A percentile compares a stretch with the other conserved stretches of the same genome.
Conservation (phyloP, 495 filamentous ascomycete genomes). For the Barbatosphaeria neglecta region DNA sequence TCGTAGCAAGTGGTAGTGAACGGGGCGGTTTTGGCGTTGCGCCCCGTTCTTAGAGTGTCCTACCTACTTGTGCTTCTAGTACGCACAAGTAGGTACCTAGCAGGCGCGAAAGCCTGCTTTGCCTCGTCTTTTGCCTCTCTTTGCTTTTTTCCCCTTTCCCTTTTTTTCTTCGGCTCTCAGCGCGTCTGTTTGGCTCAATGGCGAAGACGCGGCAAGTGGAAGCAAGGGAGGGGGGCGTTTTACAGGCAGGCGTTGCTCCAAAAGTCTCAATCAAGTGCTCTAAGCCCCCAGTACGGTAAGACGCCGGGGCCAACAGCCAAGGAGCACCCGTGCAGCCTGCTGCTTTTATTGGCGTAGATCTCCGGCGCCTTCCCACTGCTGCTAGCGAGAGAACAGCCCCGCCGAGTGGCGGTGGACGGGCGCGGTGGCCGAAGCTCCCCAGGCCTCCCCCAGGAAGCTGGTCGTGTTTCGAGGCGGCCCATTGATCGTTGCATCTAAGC, state of each 20-base stretch:
- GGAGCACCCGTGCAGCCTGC: neutral
- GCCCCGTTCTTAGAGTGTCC: too few relatives aligned
- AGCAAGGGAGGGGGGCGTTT: too few relatives aligned
- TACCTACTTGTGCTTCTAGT: too few relatives aligned
- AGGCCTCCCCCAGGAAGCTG: neutral
- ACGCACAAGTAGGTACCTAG: too few relatives aligned
- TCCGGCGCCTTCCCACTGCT: neutral
- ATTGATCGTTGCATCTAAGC: neutral
- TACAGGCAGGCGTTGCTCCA: neutral
- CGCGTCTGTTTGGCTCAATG: neutral
- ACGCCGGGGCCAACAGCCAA: neutral
- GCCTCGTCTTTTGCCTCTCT: too few relatives aligned
- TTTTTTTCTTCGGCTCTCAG: neutral
- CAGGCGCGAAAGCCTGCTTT: neutral
- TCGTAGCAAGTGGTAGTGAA: too few relatives aligned
- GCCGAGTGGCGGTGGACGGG: neutral
- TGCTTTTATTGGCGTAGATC: neutral
- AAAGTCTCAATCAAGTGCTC: neutral
- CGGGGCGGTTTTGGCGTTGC: too few relatives aligned
- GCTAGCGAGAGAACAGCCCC: neutral
- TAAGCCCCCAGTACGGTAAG: neutral
- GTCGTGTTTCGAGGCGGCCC: neutral
- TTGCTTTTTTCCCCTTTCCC: neutral
- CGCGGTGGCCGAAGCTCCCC: neutral
- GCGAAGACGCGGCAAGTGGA: too few relatives aligned